Conservation (phyloP, 1,284 basidiomycete genomes). For the Bothia castanella region DNA sequence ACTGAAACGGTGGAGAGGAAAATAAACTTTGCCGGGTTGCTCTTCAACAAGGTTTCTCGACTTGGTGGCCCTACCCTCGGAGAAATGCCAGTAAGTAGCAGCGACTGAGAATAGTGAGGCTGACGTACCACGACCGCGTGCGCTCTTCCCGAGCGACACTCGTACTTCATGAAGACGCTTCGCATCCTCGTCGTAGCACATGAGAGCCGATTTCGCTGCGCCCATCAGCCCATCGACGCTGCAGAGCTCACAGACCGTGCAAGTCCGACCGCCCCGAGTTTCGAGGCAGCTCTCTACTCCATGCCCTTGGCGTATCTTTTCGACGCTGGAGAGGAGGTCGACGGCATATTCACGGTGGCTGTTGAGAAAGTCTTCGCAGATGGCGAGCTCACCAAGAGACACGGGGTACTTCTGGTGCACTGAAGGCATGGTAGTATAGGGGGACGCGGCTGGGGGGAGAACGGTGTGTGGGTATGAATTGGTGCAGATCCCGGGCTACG, state of each 20-base stretch:
- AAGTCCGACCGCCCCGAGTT: background rate
- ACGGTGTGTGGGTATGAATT: background rate
- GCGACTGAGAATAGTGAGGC: background rate
- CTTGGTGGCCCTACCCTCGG: background rate
- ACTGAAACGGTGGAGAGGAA: slow-evolving; percentile 6
- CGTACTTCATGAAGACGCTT: slow-evolving; percentile 9
- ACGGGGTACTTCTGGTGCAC: slow-evolving; percentile 4
- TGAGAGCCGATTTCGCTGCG: slow-evolving; percentile 5
- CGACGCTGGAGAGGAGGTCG: slow-evolving; percentile 12
- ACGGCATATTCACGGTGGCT: slow-evolving; percentile 9
- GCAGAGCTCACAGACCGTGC: slow-evolving; percentile 16
- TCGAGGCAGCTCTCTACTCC: background rate
- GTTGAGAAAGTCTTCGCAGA: slow-evolving; percentile 17
- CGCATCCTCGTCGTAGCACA: slow-evolving; percentile 6
- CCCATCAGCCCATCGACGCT: slow-evolving; percentile 12
- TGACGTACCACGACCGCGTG: slow-evolving; percentile 1
- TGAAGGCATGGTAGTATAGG: slow-evolving; percentile 4
- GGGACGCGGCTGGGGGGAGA: no score
- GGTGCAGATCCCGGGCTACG: background rate
- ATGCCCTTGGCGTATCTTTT: slow-evolving; percentile 7
- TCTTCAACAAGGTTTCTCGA: slow-evolving; percentile 11
- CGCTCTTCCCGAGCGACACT: slow-evolving; percentile 3
- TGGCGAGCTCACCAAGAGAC: slow-evolving; percentile 15
- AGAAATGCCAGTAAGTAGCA: background rate
- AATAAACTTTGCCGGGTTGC: slow-evolving; percentile 7